Evolutionary conservation across 2,329 filamentous ascomycete species (phyloP), one percentile per base, ranked within the genome.

Genomic region (Xylariaceae sp.): DNA sequence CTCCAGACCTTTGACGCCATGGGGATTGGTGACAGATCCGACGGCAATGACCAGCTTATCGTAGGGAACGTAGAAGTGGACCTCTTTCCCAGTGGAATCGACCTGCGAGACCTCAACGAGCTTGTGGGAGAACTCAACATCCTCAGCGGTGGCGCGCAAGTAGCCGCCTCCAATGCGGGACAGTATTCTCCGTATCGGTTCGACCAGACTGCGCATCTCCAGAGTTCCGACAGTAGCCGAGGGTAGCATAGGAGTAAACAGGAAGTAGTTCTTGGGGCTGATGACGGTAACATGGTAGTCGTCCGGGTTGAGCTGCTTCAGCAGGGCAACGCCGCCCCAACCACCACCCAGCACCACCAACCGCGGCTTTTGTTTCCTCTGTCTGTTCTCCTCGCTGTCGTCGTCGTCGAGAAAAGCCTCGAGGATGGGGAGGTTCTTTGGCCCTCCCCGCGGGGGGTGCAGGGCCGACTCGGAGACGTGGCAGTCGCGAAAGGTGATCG

Each of bases 231-330:
- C 92, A 0, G 93, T 98, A 6, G 92, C 93, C 21, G 88, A 94
- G 2, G 92, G 92, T 27, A 98, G 70, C 89, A 98, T 96, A 1
- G 92, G 92, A 2, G 92, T 98, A 60, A 98, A 98, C 19, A 98
- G 65, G 63, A 98, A 98, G 64, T 96, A 94, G 52, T 96, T 96
- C 22, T 83, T 83, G 0, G 92, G 90, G 10, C 88, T 94, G 27
- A 98, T 82, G 24, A 98, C 83, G 4, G 90, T 96, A 46, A 98
- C 81, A 59, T 98, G 89, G 56, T 95, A 98, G 49, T 95, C 86
- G 10, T 89, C 86, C 0, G 88, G 81, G 42, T 90, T 83, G 42
- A 98, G 63, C 42, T 86, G 82, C 64, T 98, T 98, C 47, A 98
- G 64, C 38, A 98, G 65, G 4, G 90, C 86, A 40, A 98, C 84